Percentiles rank a stretch among this genome's conserved stretches.
These are phyloP conservation scores for Ceratobasidium papillatum DNA, from an alignment of 1,284 basidiomycete species.

Conservation along the genomic window DNA sequence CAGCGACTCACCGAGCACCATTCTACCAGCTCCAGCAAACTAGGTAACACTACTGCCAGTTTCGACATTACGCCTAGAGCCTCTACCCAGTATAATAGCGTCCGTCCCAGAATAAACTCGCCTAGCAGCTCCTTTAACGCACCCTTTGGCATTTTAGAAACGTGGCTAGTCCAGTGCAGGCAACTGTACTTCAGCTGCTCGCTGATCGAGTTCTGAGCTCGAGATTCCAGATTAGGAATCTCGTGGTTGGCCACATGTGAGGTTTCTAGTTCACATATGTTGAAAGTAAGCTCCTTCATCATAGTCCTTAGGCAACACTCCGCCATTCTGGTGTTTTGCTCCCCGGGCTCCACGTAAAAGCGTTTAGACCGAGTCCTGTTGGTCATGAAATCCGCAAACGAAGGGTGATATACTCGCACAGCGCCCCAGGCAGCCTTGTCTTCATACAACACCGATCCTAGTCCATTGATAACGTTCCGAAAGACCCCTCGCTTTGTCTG, in stretches of 20 bases:
- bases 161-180: conserved; percentile 8
- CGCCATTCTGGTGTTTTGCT: conserved; percentile 1
- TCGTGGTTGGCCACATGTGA: conserved; percentile 7
- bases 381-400: background rate
- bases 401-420: conserved; percentile 2
- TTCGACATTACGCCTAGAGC: conserved; percentile 14
- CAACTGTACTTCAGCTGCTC: conserved; percentile 4
- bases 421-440: background rate
- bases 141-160: background rate
- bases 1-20: background rate
- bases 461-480: background rate
- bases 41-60: background rate
- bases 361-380: background rate
- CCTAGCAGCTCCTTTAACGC: background rate
- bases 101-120: background rate
- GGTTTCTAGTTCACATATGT: conserved; percentile 10
- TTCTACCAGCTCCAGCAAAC: background rate
- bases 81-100: conserved; percentile 24
- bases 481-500: background rate
- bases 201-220: background rate
- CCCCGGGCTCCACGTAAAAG: background rate
- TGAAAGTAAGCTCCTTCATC: background rate
- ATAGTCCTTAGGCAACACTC: conserved; percentile 10
- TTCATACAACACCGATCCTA: background rate
- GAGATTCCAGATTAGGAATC: background rate